phyloP scores from a whole-genome alignment of 768 basidiomycete species.

The Dioszegia aurantiaca region DNA sequence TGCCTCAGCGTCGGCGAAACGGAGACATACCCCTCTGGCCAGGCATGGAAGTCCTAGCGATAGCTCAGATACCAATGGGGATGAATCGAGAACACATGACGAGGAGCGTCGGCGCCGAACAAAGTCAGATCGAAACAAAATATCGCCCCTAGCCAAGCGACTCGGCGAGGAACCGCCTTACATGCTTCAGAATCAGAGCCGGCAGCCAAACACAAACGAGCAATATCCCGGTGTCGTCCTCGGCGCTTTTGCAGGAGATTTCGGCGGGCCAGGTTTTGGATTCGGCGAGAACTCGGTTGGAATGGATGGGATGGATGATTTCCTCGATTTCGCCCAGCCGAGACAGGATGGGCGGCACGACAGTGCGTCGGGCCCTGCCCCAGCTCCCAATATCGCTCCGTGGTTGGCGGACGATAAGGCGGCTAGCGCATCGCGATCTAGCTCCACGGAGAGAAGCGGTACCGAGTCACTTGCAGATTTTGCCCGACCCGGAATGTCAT shows the following conservation, averaged over 20 bases:
- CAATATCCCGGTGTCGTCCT: constrained; percentile 41
- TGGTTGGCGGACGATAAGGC: constrained; percentile 47
- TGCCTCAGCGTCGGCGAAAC: neutral
- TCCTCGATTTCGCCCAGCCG: constrained; percentile 31
- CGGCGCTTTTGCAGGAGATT: constrained; percentile 29
- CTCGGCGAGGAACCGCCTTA: constrained; percentile 36
- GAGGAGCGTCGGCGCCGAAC: constrained; percentile 3
- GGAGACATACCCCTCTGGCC: neutral
- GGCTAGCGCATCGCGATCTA: neutral
- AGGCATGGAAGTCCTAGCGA: neutral
- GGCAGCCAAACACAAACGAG: constrained; percentile 19
- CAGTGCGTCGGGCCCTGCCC: constrained; percentile 27
- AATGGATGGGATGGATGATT: constrained; percentile 38
- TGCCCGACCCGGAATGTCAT: constrained; percentile 7
- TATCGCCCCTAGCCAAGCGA: constrained; percentile 30
- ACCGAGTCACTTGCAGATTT: constrained; percentile 9
- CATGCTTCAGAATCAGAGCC: constrained; percentile 30
- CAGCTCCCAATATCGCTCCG: constrained; percentile 47
- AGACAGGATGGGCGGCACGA: constrained; percentile 20
- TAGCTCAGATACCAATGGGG: neutral
- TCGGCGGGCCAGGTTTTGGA: neutral
- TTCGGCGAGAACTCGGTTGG: constrained; percentile 11
- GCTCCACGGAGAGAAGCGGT: constrained; percentile 11
- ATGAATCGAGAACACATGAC: neutral
- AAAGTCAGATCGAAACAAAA: constrained; percentile 10